Evolutionary conservation across 2,329 filamentous ascomycete species (phyloP).

Genomic region (Microcyclospora pomicola): DNA sequence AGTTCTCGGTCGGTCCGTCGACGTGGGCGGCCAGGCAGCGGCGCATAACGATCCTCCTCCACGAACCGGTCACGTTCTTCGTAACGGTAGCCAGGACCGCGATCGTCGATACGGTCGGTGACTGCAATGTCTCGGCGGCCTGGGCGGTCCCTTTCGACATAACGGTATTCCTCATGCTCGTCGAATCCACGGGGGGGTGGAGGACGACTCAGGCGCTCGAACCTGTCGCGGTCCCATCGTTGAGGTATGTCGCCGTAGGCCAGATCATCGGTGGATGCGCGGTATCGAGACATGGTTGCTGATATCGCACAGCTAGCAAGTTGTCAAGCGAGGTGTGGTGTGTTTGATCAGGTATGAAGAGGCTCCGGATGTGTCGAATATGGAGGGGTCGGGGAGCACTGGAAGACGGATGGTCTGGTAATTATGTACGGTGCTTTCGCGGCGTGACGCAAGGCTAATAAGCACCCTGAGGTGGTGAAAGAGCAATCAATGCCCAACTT

Average conservation of each 20-base stretch:
- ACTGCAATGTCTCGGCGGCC: constrained; percentile 29
- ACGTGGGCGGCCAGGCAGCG: constrained; percentile 12
- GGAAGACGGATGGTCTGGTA: too few species aligned
- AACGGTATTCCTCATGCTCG: constrained; percentile 28
- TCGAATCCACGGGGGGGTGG: constrained; percentile 23
- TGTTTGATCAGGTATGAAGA: too few species aligned
- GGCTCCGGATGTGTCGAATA: too few species aligned
- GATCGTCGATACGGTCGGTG: constrained; percentile 25
- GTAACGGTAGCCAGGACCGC: constrained; percentile 25
- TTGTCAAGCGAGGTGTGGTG: too few species aligned
- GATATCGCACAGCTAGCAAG: background rate
- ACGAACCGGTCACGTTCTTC: constrained; percentile 41
- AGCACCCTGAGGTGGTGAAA: too few species aligned
- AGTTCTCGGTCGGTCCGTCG: constrained; percentile 30
- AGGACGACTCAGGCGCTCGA: constrained; percentile 31
- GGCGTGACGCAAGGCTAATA: too few species aligned
- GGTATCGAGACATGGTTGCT: constrained; percentile 14
- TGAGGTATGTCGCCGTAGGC: constrained; percentile 32
- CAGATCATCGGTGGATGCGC: constrained; percentile 28
- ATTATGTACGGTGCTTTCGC: too few species aligned
- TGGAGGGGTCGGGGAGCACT: too few species aligned
- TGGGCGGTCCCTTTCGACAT: constrained; percentile 24
- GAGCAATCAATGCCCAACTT: too few species aligned
- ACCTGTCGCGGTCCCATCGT: constrained; percentile 38
- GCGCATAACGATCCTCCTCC: constrained; percentile 37